Evolutionary conservation across 352 stramenopile species (phyloP), one percentile per base, ranked within the genome.

Genomic region (Globisporangium solare): DNA sequence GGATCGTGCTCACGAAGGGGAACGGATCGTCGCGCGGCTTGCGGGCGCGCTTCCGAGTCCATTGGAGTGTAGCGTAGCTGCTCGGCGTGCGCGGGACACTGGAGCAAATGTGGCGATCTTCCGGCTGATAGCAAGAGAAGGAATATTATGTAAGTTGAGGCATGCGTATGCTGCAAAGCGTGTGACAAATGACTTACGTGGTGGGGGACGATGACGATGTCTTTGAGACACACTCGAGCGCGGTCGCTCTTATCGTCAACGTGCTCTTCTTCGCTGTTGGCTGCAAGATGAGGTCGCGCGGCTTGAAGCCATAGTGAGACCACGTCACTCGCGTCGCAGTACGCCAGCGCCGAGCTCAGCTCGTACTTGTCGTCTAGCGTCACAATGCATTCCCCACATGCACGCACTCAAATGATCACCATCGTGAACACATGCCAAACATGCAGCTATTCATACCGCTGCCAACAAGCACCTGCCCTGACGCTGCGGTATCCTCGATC

Each of bases 341-440:
- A 70, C 20, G 43, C 62, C 17, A 67, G 51, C 6, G 55, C 58
- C 5, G 66, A 70, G 31, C 62, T 54, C 15, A 70, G 24, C 0
- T 22, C 13, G 20, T 56, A 68, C 3, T 37, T 35, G 13, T 11
- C 11, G 15, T 40, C 59, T 64, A 59, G 27, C 5, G 10, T 6
- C 27, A 35, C 27, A 6, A 10, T 35, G 1, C 5, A 35, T 35
- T 35, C 27, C 27, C 27, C 27, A 8, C 27, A 35, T 10, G 7
- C 27, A 35, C 7, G 5, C 27, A 35, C 27, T 27, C 24, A 35
- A 10, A 35, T 8, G 27, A 35, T 35, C 27, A 35, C 7, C 27
- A 8, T 35, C 27, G 10, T 35, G 27, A 6, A 6, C 11, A 6
- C 12, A 11, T 45, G 18, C 13, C 20, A 46, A 49, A 7, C 8